phyloP scores from a whole-genome alignment of 768 basidiomycete species.

The Coprinopsis cinerea region DNA sequence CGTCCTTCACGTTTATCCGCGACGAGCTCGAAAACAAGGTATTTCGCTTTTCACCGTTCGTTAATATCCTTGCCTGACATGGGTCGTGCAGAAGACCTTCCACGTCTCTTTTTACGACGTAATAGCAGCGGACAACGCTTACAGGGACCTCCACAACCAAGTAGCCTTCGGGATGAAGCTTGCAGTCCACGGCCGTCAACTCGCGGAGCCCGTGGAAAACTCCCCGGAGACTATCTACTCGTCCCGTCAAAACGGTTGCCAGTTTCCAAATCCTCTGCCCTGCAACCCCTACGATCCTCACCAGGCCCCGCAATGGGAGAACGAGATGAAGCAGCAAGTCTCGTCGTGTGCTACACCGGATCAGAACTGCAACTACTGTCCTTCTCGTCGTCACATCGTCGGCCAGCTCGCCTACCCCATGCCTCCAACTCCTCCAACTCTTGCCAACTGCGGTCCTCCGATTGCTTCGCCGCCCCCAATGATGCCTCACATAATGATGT shows the following conservation, averaged over 20 bases:
- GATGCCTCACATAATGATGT: constrained; percentile 7
- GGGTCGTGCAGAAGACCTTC: constrained; percentile 30
- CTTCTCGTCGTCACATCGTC: constrained; percentile 19
- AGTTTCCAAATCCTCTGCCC: neutral
- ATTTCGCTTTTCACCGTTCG: constrained; percentile 4
- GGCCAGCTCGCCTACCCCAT: constrained; percentile 1
- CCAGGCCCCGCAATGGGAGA: constrained; percentile 14
- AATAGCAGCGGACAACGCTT: constrained; percentile 49
- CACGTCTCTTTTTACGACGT: constrained; percentile 65
- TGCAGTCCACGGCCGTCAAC: constrained; percentile 30
- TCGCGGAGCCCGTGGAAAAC: neutral
- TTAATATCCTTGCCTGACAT: neutral
- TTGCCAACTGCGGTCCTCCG: constrained; percentile 1
- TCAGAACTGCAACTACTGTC: constrained; percentile 23
- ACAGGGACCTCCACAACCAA: constrained; percentile 41
- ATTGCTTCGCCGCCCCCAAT: constrained; percentile 8
- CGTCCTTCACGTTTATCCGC: constrained; percentile 21
- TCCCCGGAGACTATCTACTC: constrained; percentile 3
- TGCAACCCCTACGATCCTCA: neutral
- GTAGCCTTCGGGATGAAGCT: constrained; percentile 49
- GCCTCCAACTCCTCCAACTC: constrained; percentile 7
- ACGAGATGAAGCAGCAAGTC: constrained; percentile 10
- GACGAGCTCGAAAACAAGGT: constrained; percentile 21
- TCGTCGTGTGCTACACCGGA: constrained; percentile 15
- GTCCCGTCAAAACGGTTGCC: neutral